Conservation (phyloP, 2,329 filamentous ascomycete genomes). For the Pseudopyrenochaeta lycopersici region DNA sequence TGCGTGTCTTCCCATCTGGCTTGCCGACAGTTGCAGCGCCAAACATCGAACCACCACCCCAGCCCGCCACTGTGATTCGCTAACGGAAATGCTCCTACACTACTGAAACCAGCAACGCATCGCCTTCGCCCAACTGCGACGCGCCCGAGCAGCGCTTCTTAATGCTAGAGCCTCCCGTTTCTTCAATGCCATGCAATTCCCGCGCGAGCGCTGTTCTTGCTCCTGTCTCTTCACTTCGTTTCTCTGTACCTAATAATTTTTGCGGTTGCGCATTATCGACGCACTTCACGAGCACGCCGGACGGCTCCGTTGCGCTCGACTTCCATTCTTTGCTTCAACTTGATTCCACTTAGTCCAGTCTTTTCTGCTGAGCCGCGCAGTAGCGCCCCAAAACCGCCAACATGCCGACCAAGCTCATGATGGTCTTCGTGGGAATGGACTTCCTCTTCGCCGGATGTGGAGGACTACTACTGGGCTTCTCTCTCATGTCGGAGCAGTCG, state of each 20-base stretch:
- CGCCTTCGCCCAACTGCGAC: slow-evolving; percentile 42
- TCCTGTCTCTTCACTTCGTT: slow-evolving; percentile 38
- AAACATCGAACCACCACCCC: slow-evolving; percentile 35
- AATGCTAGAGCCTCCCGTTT: slow-evolving; percentile 42
- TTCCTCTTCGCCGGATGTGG: slow-evolving; percentile 62
- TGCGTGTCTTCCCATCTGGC: slow-evolving; percentile 14
- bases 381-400: slow-evolving; percentile 32
- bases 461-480: slow-evolving; percentile 61
- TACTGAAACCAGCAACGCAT: slow-evolving; percentile 46
- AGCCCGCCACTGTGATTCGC: slow-evolving; percentile 38
- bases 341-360: slow-evolving; percentile 10
- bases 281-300: slow-evolving; percentile 47
- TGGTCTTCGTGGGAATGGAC: slow-evolving; percentile 61
- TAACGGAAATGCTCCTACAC: slow-evolving; percentile 38
- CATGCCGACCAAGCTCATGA: slow-evolving; percentile 63
- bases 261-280: slow-evolving; percentile 33
- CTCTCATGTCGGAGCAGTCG: slow-evolving; percentile 59
- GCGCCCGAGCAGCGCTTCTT: slow-evolving; percentile 41
- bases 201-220: slow-evolving; percentile 32
- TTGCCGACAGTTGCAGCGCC: slow-evolving; percentile 32
- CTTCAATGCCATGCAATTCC: slow-evolving; percentile 35
- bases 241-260: slow-evolving; percentile 42
- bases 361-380: slow-evolving; percentile 17
- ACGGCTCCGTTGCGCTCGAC: slow-evolving; percentile 47
- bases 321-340: slow-evolving; percentile 38